Percentiles rank a stretch among this genome's conserved stretches.
Evolutionary conservation across 345 rosid species (phyloP).

Genomic region (Syzygium oleosum): DNA sequence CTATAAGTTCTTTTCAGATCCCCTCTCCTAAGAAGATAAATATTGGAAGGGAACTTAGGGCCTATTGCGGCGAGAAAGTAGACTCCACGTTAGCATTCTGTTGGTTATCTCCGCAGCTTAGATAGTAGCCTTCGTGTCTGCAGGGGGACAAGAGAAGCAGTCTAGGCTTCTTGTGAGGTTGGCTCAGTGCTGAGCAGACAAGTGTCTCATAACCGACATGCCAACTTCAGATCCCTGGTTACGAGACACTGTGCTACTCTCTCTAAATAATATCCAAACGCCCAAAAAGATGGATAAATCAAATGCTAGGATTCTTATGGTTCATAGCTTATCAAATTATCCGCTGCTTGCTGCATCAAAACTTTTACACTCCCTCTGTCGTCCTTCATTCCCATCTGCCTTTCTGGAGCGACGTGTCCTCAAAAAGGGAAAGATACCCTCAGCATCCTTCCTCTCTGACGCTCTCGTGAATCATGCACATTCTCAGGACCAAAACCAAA

Average conservation of each 20-base stretch:
- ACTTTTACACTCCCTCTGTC: neutral
- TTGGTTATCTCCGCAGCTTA: no score
- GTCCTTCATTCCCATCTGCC: neutral
- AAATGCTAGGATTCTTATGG: neutral
- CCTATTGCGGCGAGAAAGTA: no score
- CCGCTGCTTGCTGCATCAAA: neutral
- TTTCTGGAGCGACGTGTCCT: slow-evolving; percentile 25
- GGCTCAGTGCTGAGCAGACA: rapidly evolving
- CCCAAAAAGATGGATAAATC: neutral
- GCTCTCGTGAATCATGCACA: slow-evolving; percentile 3
- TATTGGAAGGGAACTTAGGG: no score
- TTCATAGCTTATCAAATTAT: neutral
- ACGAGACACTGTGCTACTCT: no score
- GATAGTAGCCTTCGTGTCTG: no score
- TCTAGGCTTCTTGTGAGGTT: no score
- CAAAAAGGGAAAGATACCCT: slow-evolving; percentile 12
- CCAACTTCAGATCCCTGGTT: no score
- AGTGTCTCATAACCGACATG: no score
- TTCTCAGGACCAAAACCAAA: neutral
- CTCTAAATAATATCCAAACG: neutral
- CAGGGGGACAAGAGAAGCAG: no score
- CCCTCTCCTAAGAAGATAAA: no score
- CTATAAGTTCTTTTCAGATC: no score
- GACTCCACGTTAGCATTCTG: no score
- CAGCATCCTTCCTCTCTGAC: slow-evolving; percentile 14